Base-by-base conservation (phyloP, 169 alveolate species). In the Plasmodium billcollinsi region DNA sequence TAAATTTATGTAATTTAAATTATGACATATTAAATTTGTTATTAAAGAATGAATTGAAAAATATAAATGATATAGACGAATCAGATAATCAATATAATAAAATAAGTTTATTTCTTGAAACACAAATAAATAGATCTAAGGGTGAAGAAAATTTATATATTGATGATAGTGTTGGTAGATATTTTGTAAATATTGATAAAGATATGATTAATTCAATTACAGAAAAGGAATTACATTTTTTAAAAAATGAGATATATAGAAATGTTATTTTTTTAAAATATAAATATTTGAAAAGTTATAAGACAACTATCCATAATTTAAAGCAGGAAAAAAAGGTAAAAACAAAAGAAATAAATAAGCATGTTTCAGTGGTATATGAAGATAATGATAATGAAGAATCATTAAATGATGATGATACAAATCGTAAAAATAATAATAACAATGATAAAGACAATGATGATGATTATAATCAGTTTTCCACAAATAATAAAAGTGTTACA, bases 161-260 rank as follows among this genome's bases (percentile, higher is more conserved):
- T 18, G 91, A 83, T 14, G 91, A 83, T 45, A 83, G 76, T 61
- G 54, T 83, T 15, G 83, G 85, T 26, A 69, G 91, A 20, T 83
- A 83, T 54, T 72, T 83, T 39, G 20, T 83, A 61, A 67, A 69
- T 15, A 56, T 69, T 21, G 73, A 83, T 33, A 15, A 45, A 1
- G 39, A 33, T 7, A 33, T 69, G 1, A 29, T 83, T 45, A 26
- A 83, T 14, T 29, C 91, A 2, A 83, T 83, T 69, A 69, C 91
- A 14, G 78, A 54, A 20, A 50, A 45, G 50, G 91, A 83, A 83
- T 83, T 83, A 11, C 80, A 83, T 33, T 12, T 39, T 63, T 49
- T 83, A 50, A 58, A 63, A 45, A 83, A 83, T 63, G 18, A 29
- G 14, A 83, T 83, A 62, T 62, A 83, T 29, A 83, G 43, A 72